Evolutionary conservation across 2,329 filamentous ascomycete species (phyloP).

Genomic region (Neofusicoccum sp.): DNA sequence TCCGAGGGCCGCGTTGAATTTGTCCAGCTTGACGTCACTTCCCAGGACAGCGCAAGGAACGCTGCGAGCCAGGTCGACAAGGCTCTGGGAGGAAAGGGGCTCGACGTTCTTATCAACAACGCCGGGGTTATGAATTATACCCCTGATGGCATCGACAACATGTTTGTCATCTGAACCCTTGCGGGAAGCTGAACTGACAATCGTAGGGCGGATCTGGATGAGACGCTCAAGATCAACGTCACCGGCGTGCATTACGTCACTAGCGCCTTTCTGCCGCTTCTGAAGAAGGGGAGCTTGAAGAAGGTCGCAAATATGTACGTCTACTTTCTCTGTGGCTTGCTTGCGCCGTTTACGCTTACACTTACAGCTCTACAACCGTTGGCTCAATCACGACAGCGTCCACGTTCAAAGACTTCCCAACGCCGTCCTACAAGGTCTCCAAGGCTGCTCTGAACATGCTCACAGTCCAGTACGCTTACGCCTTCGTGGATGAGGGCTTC

Average conservation of each 20-base stretch:
- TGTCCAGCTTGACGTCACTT: constrained; percentile 49
- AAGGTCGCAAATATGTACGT: constrained; percentile 49
- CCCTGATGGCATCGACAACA: not conserved
- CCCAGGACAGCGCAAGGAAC: constrained; percentile 38
- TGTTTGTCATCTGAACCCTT: not conserved
- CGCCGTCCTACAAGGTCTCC: constrained; percentile 48
- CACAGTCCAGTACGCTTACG: constrained; percentile 47
- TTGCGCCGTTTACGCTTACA: constrained; percentile 20
- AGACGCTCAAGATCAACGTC: constrained; percentile 42
- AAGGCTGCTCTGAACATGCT: constrained; percentile 54
- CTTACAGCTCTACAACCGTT: constrained; percentile 43
- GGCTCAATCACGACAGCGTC: constrained; percentile 43
- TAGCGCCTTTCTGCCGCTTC: constrained; percentile 42
- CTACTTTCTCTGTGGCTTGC: too few relatives aligned
- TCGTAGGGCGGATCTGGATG: constrained; percentile 28
- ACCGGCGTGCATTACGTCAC: constrained; percentile 45
- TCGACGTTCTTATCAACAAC: constrained; percentile 14
- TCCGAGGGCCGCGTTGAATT: constrained; percentile 26
- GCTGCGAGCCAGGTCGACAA: constrained; percentile 38
- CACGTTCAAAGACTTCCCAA: constrained; percentile 27
- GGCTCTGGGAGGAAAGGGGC: not conserved
- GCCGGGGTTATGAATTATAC: constrained; percentile 10
- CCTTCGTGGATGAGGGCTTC: constrained; percentile 45
- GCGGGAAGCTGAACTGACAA: not conserved
- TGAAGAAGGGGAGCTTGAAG: constrained; percentile 44